Evolutionary conservation across 352 stramenopile species (phyloP).

Genomic region (Globisporangium heterothallicum): DNA sequence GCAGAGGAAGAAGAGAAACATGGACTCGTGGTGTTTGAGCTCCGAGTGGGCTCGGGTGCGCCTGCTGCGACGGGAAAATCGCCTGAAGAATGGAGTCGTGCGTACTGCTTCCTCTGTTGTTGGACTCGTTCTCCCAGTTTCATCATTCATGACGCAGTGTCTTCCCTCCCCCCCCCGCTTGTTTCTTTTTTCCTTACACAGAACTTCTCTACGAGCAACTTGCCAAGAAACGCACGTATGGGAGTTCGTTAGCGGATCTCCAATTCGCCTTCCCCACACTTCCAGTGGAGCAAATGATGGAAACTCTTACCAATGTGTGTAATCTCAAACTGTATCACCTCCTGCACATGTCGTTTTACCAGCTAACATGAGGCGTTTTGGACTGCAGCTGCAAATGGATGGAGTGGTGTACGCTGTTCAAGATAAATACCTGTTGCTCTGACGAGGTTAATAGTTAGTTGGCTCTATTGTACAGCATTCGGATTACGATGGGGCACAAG

Average conservation of each 20-base stretch:
- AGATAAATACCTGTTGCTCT: constrained; percentile 55
- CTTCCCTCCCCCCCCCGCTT: too few species aligned
- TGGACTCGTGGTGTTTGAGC: constrained; percentile 57
- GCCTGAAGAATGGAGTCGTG: constrained; percentile 55
- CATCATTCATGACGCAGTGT: too few species aligned
- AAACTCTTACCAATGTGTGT: constrained; percentile 53
- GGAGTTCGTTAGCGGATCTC: constrained; percentile 45
- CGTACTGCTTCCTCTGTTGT: constrained; percentile 9
- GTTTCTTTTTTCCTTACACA: constrained; percentile 9
- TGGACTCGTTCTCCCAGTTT: background rate
- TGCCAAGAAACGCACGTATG: constrained; percentile 19
- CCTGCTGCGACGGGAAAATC: constrained; percentile 14
- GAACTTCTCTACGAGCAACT: constrained; percentile 42
- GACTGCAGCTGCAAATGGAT: constrained; percentile 59
- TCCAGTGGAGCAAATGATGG: constrained; percentile 38
- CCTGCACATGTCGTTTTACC: constrained; percentile 5
- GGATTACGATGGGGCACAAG: background rate
- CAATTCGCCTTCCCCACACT: constrained; percentile 53
- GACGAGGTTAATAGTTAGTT: constrained; percentile 16
- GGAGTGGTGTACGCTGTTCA: constrained; percentile 48
- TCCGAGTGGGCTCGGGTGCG: constrained; percentile 17
- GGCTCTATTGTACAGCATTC: constrained; percentile 17
- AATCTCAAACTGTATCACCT: background rate
- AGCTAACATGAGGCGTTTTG: too few species aligned
- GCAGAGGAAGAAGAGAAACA: constrained; percentile 40